Conservation (phyloP, 345 rosid genomes). For the Aurinia saxatilis region DNA sequence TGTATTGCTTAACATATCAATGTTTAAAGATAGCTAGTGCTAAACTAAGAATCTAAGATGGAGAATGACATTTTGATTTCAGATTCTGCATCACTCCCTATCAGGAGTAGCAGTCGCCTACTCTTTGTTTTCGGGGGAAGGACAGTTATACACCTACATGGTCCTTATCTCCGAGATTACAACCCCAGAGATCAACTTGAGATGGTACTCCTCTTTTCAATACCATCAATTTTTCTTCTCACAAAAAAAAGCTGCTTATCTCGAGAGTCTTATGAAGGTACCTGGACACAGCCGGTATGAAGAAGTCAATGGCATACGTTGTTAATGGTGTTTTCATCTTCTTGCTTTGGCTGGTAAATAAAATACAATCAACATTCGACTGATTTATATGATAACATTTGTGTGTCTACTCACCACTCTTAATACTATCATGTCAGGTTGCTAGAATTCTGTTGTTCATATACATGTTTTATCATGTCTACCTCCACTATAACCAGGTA, state of each 20-base stretch:
- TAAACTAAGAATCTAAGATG: background rate
- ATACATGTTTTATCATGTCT: constrained; percentile 77
- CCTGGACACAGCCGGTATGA: constrained; percentile 87
- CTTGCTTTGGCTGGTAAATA: constrained; percentile 70
- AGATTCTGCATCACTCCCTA: constrained; percentile 78
- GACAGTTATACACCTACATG: constrained; percentile 79
- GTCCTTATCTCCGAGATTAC: constrained; percentile 87
- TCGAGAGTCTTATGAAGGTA: constrained; percentile 40
- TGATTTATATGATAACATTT: background rate
- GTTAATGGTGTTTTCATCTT: constrained; percentile 76
- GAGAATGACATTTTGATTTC: constrained; percentile 29
- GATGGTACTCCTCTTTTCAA: constrained; percentile 56
- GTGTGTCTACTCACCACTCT: background rate
- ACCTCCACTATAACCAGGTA: constrained; percentile 80
- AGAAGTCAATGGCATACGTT: constrained; percentile 64
- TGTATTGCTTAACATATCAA: background rate
- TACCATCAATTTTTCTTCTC: constrained; percentile 2
- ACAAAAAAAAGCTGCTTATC: background rate
- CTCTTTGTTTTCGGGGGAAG: constrained; percentile 80
- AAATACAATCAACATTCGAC: background rate
- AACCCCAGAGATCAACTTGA: constrained; percentile 82
- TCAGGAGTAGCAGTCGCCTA: constrained; percentile 73
- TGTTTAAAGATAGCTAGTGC: background rate
- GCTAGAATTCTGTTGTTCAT: constrained; percentile 73
- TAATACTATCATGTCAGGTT: constrained; percentile 43